Conservation (phyloP, 2,329 filamentous ascomycete species). For the Metarhizium rileyi region DNA sequence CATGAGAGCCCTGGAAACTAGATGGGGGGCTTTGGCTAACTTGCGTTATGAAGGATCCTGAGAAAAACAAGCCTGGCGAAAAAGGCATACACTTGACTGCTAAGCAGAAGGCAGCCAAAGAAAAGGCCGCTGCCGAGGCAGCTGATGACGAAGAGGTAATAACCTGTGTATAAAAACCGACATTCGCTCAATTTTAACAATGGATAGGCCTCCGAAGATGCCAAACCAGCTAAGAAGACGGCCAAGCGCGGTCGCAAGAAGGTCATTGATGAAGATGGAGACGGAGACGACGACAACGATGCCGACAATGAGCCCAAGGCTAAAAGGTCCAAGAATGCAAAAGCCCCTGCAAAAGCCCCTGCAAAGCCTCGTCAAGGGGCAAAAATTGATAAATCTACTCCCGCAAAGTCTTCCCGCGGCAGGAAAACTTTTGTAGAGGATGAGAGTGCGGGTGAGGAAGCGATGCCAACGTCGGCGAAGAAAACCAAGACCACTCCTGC, state of each 20-base stretch:
- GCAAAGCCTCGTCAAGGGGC: too few species aligned
- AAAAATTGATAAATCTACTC: slow-evolving; percentile 13
- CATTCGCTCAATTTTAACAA: background rate
- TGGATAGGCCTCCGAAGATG: slow-evolving; percentile 7
- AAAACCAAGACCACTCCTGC: background rate
- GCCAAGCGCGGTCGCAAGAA: slow-evolving; percentile 27
- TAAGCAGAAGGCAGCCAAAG: slow-evolving; percentile 26
- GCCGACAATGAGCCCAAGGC: slow-evolving; percentile 24
- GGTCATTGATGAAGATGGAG: slow-evolving; percentile 15
- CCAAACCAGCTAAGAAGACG: slow-evolving; percentile 23
- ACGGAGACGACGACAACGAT: slow-evolving; percentile 16
- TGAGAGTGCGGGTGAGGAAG: slow-evolving; percentile 10
- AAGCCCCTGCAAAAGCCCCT: too few species aligned
- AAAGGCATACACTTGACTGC: slow-evolving; percentile 48
- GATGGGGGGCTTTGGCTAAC: background rate
- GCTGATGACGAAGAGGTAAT: slow-evolving; percentile 12
- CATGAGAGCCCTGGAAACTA: background rate
- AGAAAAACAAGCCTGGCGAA: slow-evolving; percentile 60
- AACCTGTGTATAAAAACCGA: background rate
- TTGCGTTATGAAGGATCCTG: slow-evolving; percentile 51
- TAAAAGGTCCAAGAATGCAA: slow-evolving; percentile 25
- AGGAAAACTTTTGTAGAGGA: slow-evolving; percentile 6
- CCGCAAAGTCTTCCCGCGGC: background rate
- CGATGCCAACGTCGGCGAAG: slow-evolving; percentile 1
- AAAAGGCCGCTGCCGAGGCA: slow-evolving; percentile 19